Percentiles rank a stretch among this genome's conserved stretches.
These are phyloP conservation scores for Avena eriantha DNA, from an alignment of 176 grass and related monocot genomes.

Conservation along the genomic window DNA sequence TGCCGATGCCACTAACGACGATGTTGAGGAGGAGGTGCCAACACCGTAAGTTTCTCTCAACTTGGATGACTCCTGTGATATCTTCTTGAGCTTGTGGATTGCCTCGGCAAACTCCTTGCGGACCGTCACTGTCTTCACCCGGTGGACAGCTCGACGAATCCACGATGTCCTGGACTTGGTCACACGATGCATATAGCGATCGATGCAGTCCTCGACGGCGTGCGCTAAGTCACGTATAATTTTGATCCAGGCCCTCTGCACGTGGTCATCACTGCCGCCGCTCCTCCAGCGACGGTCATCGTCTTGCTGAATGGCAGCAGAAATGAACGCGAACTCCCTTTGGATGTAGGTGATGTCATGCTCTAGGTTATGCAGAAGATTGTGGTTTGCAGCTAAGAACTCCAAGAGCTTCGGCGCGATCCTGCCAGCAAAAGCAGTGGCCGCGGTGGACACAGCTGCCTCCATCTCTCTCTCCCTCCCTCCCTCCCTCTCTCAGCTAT, in stretches of 20 bases:
- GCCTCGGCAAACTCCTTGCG: background rate
- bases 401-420: background rate
- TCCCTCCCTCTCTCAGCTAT: too few species aligned
- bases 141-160: background rate
- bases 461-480: background rate
- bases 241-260: background rate
- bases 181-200: background rate
- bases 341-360: conserved; percentile 20
- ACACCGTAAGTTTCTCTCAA: background rate
- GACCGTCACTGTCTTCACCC: background rate
- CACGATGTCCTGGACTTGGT: background rate
- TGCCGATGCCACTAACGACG: background rate
- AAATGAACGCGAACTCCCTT: background rate
- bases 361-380: background rate
- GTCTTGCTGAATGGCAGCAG: background rate
- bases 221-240: background rate
- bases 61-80: conserved; percentile 14
- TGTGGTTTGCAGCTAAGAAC: conserved; percentile 13
- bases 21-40: background rate
- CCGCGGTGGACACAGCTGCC: background rate
- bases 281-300: background rate
- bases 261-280: background rate
- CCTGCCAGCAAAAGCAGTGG: background rate
- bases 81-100: background rate
- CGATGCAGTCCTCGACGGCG: background rate